These are phyloP conservation scores for Wallemia mellicola DNA, from an alignment of 1,284 basidiomycete genomes.

Conservation along the genomic window DNA sequence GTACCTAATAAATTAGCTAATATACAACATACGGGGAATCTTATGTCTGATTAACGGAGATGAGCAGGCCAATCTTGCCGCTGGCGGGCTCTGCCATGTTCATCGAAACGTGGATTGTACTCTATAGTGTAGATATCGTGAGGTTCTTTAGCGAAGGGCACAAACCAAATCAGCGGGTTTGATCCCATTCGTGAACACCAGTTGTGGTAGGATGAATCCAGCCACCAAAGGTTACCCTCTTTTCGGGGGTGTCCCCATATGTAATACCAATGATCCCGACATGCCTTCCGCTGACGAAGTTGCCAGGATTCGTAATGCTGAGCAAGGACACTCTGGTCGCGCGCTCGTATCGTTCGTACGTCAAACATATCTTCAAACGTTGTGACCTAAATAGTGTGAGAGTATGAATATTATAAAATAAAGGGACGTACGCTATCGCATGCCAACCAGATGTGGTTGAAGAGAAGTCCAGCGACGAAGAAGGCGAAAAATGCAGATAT, in stretches of 20 bases:
- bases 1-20: no score
- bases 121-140: conserved; percentile 2
- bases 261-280: conserved; percentile 28
- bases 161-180: conserved; percentile 31
- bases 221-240: conserved; percentile 67
- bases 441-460: conserved; percentile 32
- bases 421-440: conserved; percentile 14
- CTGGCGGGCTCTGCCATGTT: not conserved
- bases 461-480: conserved; percentile 30
- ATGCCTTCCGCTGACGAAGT: conserved; percentile 17
- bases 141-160: not conserved
- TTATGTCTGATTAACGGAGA: not conserved
- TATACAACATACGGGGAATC: no score
- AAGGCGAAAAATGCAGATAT: conserved; percentile 29
- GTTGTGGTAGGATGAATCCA: conserved; percentile 27
- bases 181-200: conserved; percentile 50
- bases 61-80: not conserved
- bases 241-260: conserved; percentile 41
- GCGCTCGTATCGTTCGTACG: conserved; percentile 26
- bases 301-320: conserved; percentile 5
- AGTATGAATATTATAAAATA: not conserved
- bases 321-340: conserved; percentile 20
- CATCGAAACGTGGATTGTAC: not conserved
- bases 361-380: conserved; percentile 41
- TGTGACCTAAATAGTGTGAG: conserved; percentile 22